Percentiles rank a stretch among this genome's conserved stretches.
phyloP scores from a whole-genome alignment of 2,329 filamentous ascomycete species.

The Pseudogymnoascus sp. region DNA sequence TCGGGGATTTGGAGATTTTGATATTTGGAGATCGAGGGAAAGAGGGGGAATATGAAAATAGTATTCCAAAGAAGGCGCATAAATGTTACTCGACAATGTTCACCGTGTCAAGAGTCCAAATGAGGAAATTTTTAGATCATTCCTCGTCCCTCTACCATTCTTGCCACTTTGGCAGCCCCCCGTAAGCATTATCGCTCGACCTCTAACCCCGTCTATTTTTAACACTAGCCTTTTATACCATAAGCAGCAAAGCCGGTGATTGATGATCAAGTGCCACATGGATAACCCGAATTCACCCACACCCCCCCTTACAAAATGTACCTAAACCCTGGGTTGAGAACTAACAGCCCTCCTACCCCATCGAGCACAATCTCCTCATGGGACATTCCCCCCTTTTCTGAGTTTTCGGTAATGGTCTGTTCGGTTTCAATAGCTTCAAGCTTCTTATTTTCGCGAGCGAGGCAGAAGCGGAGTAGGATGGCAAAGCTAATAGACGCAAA shows the following conservation, averaged over 20 bases:
- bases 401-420: background rate
- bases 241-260: background rate
- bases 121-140: background rate
- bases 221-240: background rate
- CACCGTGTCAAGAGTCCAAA: no score
- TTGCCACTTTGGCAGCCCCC: background rate
- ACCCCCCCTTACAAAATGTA: slow-evolving; percentile 9
- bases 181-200: background rate
- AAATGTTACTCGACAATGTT: background rate
- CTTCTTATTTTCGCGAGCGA: slow-evolving; percentile 13
- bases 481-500: slow-evolving; percentile 10
- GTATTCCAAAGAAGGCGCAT: background rate
- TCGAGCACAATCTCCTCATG: slow-evolving; percentile 12
- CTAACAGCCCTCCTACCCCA: slow-evolving; percentile 6
- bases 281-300: background rate
- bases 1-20: background rate
- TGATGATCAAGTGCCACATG: background rate
- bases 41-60: background rate
- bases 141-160: background rate
- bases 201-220: background rate
- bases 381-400: background rate
- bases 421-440: slow-evolving; percentile 10
- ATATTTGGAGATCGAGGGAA: background rate
- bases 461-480: slow-evolving; percentile 10
- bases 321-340: slow-evolving; percentile 13